These are phyloP conservation scores for Hypomyces rosellus DNA, from an alignment of 2,329 filamentous ascomycete species.

Conservation along the genomic window DNA sequence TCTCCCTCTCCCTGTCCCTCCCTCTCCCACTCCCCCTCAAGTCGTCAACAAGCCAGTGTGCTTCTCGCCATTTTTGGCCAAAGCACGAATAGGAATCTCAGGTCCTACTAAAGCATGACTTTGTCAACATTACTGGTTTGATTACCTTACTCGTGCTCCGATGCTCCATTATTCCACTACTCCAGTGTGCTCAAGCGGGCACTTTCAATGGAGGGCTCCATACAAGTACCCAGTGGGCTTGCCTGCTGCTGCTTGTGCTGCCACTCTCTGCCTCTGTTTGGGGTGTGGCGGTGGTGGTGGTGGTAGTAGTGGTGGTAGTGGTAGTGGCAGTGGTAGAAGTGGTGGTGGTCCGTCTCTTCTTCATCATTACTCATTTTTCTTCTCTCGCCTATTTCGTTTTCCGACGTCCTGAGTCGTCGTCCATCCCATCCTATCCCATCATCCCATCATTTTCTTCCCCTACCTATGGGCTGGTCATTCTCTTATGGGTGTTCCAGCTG, in stretches of 20 bases:
- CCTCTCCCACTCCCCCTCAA: no score
- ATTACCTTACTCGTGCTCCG: background rate
- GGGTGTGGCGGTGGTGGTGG: no score
- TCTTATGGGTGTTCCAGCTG: background rate
- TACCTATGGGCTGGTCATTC: background rate
- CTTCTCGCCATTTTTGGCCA: background rate
- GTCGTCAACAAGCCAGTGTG: no score
- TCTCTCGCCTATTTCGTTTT: background rate
- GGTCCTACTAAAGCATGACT: background rate
- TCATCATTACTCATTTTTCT: no score
- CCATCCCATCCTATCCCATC: no score
- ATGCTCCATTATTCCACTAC: background rate
- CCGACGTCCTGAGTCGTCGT: conserved; percentile 2
- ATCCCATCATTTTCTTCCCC: background rate
- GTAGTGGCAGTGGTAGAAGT: no score
- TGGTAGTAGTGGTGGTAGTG: no score
- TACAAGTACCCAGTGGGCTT: no score
- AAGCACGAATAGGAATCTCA: background rate
- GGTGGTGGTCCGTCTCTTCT: no score
- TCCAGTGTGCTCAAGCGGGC: no score
- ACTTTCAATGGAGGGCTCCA: no score
- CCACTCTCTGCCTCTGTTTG: background rate
- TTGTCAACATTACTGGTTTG: background rate
- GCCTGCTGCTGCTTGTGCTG: no score
- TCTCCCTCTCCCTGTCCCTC: background rate